Conservation (phyloP, 192 early-diverging fungal genomes). For the Podila epigama region DNA sequence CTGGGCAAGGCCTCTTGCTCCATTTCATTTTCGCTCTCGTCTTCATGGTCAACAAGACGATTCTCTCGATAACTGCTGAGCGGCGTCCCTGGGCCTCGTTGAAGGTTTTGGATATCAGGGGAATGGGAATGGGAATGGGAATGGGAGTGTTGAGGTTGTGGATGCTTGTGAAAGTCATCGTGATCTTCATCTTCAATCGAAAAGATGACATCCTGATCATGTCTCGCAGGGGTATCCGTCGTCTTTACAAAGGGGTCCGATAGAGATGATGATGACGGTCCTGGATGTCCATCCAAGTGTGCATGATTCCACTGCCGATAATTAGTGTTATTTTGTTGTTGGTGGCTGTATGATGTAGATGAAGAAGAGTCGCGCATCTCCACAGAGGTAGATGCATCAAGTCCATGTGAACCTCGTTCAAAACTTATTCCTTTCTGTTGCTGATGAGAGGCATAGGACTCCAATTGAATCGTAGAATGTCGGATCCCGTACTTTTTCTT, state of each 20-base stretch:
- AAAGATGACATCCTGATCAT: constrained; percentile 45
- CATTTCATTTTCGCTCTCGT: constrained; percentile 42
- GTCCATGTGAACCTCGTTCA: not conserved
- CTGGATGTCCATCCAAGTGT: not conserved
- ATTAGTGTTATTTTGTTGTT: not conserved
- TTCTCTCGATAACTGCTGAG: constrained; percentile 28
- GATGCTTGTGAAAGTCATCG: constrained; percentile 4
- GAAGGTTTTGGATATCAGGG: not conserved
- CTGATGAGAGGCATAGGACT: constrained; percentile 20
- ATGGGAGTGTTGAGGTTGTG: not conserved
- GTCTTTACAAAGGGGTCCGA: not conserved
- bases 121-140: not conserved
- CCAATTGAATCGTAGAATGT: constrained; percentile 62
- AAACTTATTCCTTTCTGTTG: too few relatives aligned
- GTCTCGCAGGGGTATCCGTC: constrained; percentile 19
- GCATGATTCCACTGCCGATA: not conserved
- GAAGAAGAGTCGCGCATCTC: too few relatives aligned
- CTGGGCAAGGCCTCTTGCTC: constrained; percentile 14
- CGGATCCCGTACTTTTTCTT: constrained; percentile 58
- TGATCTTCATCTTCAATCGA: constrained; percentile 37
- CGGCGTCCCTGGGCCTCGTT: constrained; percentile 24
- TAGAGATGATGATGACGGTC: not conserved
- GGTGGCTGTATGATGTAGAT: not conserved
- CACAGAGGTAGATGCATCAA: too few relatives aligned
- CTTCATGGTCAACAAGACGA: constrained; percentile 10